phyloP scores from a whole-genome alignment of 306 rosid genomes.

The Comarum palustre region DNA sequence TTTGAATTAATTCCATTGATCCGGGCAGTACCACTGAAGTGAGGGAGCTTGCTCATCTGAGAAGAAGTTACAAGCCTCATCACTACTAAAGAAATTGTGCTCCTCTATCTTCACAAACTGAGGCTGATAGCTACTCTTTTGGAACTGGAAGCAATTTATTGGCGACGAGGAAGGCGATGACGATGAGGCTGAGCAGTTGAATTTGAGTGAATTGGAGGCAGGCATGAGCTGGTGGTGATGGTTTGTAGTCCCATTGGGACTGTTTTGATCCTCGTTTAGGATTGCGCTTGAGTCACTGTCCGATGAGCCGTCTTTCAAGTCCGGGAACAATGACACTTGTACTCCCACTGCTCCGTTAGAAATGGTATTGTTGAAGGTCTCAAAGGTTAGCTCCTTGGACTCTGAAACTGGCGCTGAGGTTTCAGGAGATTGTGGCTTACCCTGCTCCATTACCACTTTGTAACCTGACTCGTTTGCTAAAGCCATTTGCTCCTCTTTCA shows the following conservation, averaged over 20 bases:
- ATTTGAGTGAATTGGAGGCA: conserved; percentile 34
- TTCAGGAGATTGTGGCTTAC: conserved; percentile 26
- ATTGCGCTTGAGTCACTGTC: conserved; percentile 93
- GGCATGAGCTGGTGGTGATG: conserved; percentile 40
- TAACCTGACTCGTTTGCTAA: conserved; percentile 32
- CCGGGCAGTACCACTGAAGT: conserved; percentile 74
- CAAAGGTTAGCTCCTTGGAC: conserved; percentile 39
- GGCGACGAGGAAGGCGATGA: conserved; percentile 37
- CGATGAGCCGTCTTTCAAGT: conserved; percentile 79
- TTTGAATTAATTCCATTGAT: conserved; percentile 50
- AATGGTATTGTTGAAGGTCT: conserved; percentile 32
- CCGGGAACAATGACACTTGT: conserved; percentile 40
- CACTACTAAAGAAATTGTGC: conserved; percentile 79
- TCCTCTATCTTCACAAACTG: conserved; percentile 86
- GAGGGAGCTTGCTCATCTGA: conserved; percentile 89
- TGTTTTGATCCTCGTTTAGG: conserved; percentile 60
- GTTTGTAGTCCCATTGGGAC: conserved; percentile 48
- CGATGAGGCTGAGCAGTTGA: conserved; percentile 40
- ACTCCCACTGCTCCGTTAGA: conserved; percentile 22
- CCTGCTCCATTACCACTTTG: conserved; percentile 24
- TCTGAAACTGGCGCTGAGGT: conserved; percentile 39
- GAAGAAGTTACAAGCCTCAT: conserved; percentile 80
- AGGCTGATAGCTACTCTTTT: conserved; percentile 43
- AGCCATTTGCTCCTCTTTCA: conserved; percentile 52
- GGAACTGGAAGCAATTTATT: conserved; percentile 56